These are phyloP conservation scores for Phytophthora fragariaefolia DNA, from an alignment of 352 stramenopile species.

Conservation along the genomic window DNA sequence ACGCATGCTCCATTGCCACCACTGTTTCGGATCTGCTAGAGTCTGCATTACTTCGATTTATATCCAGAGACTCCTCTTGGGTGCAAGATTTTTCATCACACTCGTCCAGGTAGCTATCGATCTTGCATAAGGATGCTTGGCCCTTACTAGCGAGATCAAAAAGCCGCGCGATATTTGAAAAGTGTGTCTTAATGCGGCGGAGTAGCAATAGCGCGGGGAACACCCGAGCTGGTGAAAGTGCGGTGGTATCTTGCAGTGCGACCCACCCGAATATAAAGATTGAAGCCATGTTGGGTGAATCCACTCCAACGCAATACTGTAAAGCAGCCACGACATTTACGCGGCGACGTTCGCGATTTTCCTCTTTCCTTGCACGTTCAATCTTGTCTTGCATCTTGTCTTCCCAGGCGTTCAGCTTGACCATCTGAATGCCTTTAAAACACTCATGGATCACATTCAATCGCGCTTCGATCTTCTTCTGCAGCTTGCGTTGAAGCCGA, in stretches of 20 bases:
- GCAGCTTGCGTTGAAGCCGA: conserved; percentile 29
- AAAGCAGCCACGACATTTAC: conserved; percentile 34
- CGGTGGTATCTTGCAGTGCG: conserved; percentile 34
- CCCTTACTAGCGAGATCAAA: conserved; percentile 35
- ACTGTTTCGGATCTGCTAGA: conserved; percentile 36
- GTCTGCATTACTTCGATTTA: neutral
- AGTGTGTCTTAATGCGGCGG: conserved; percentile 40
- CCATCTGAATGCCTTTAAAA: conserved; percentile 62
- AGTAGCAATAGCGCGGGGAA: conserved; percentile 47
- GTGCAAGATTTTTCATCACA: conserved; percentile 10
- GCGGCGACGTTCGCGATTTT: conserved; percentile 35
- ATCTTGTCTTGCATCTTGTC: conserved; percentile 55
- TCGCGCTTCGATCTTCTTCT: conserved; percentile 26
- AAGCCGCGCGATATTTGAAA: conserved; percentile 35
- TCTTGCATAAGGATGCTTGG: conserved; percentile 33
- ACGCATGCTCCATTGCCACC: conserved; percentile 47
- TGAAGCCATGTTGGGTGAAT: conserved; percentile 44
- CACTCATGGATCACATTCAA: conserved; percentile 54
- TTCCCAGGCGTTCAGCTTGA: conserved; percentile 72
- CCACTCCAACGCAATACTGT: conserved; percentile 38
- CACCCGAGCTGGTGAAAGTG: conserved; percentile 40
- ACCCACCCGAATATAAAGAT: conserved; percentile 51
- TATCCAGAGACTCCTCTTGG: conserved; percentile 6
- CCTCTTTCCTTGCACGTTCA: conserved; percentile 43
- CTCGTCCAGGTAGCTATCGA: conserved; percentile 31